A percentile compares a stretch with the other conserved stretches of the same genome.
phyloP scores from a whole-genome alignment of 179 eudicot genomes.

The Camellia oleifera region DNA sequence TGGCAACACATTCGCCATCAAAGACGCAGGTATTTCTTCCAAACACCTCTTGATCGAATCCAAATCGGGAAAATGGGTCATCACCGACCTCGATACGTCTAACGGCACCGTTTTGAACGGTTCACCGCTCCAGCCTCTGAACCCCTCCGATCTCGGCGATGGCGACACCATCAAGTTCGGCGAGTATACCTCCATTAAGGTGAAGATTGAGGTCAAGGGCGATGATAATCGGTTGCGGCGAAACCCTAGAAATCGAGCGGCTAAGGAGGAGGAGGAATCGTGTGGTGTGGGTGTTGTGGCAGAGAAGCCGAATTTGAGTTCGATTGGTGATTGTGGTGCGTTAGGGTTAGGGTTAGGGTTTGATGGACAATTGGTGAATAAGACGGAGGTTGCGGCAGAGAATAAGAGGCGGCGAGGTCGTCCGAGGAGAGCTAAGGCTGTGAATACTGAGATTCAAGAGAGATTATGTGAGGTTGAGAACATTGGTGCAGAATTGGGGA shows the following conservation, averaged over 20 bases:
- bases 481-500: slow-evolving; percentile 10
- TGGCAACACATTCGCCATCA: slow-evolving; percentile 68
- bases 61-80: slow-evolving; percentile 38
- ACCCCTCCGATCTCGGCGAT: slow-evolving; percentile 32
- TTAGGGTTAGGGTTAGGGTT: slow-evolving; percentile 23
- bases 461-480: slow-evolving; percentile 4
- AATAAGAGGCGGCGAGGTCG: slow-evolving; percentile 20
- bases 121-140: slow-evolving; percentile 25
- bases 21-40: slow-evolving; percentile 76
- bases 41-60: slow-evolving; percentile 53
- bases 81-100: slow-evolving; percentile 67
- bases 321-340: slow-evolving; percentile 22
- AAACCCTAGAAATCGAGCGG: slow-evolving; percentile 27
- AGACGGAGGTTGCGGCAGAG: slow-evolving; percentile 7
- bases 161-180: slow-evolving; percentile 68
- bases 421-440: slow-evolving; percentile 24
- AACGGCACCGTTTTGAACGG: slow-evolving; percentile 69
- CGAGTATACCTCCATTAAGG: slow-evolving; percentile 54
- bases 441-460: slow-evolving; percentile 19
- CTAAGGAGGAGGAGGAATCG: not conserved
- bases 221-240: slow-evolving; percentile 25
- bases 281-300: not conserved
- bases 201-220: slow-evolving; percentile 12
- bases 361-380: slow-evolving; percentile 11
- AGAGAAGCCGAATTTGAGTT: slow-evolving; percentile 4